phyloP scores from a whole-genome alignment of 345 rosid genomes.

The Isatis tinctoria region DNA sequence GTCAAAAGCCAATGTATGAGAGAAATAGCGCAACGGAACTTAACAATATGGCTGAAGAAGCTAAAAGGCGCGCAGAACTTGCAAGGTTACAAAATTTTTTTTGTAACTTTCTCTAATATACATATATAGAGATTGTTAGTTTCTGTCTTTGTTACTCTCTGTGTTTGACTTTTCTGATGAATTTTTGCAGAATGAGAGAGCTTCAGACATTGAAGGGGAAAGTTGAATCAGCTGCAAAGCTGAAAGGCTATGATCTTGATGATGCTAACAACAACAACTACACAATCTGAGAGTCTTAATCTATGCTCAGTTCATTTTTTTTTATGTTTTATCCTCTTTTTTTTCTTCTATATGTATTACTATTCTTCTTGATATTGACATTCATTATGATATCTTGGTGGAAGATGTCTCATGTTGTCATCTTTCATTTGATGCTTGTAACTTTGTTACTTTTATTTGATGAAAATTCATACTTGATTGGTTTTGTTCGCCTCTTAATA shows the following conservation, averaged over 20 bases:
- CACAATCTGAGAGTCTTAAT: conserved; percentile 23
- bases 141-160: not conserved
- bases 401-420: conserved; percentile 15
- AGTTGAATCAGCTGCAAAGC: conserved; percentile 49
- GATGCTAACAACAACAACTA: conserved; percentile 38
- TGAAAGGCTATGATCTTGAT: conserved; percentile 41
- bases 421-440: conserved; percentile 11
- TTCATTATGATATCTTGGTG: conserved; percentile 13
- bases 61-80: conserved; percentile 47
- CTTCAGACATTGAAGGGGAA: conserved; percentile 50
- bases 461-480: conserved; percentile 17
- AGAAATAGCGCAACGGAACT: conserved; percentile 30
- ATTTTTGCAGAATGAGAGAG: conserved; percentile 44
- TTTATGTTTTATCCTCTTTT: not conserved
- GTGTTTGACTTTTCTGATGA: not conserved
- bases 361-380: conserved; percentile 19
- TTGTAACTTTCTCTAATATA: not conserved
- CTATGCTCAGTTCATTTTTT: conserved; percentile 10
- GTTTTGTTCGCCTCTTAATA: not conserved
- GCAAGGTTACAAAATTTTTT: conserved; percentile 17
- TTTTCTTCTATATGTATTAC: not conserved
- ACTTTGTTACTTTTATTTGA: conserved; percentile 11
- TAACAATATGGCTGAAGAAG: conserved; percentile 49
- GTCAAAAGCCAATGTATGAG: conserved; percentile 21
- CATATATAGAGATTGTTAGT: not conserved